Evolutionary conservation across 768 basidiomycete genomes (phyloP), one percentile per base, ranked within the genome.

Genomic region (Daedalea quercina): DNA sequence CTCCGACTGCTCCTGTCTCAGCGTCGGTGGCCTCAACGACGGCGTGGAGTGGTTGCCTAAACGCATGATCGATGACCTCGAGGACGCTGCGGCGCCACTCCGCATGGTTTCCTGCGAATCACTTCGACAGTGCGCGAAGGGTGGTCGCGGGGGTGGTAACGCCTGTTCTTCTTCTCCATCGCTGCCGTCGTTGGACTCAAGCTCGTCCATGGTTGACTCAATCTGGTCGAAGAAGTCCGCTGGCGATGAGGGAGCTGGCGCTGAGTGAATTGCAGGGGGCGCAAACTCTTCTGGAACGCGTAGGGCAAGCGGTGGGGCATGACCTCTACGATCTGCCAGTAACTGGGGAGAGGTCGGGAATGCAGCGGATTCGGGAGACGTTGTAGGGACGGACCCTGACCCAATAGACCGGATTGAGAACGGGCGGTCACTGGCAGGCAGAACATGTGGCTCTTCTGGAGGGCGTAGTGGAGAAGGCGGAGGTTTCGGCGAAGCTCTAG

Each of bases 141-240:
- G 63, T 61, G 65, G 47, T 62, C 60, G 41, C 37, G 34, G 50
- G 23, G 37, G 37, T 13, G 37, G 40, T 8, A 20, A 24, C 8
- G 15, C 31, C 4, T 24, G 3, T 35, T 54, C 64, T 26, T 62
- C 64, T 22, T 66, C 70, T 51, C 76, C 76, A 23, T 75, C 75
- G 47, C 80, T 80, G 22, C 82, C 80, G 25, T 81, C 85, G 50
- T 85, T 69, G 56, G 84, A 87, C 58, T 87, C 84, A 80, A 89
- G 81, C 23, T 79, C 84, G 65, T 84, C 84, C 6, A 79, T 79
- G 42, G 85, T 81, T n/a, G 76, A 70, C 58, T 88, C 84, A 43
- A 89, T 82, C 55, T 70, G 78, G 68, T 90, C 86, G 65, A 90
- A 89, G 74, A 89, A 89, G 26, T 80, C 80, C 23, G 81, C 77